Conservation (phyloP, 768 basidiomycete genomes). For the Lactarius vividus region DNA sequence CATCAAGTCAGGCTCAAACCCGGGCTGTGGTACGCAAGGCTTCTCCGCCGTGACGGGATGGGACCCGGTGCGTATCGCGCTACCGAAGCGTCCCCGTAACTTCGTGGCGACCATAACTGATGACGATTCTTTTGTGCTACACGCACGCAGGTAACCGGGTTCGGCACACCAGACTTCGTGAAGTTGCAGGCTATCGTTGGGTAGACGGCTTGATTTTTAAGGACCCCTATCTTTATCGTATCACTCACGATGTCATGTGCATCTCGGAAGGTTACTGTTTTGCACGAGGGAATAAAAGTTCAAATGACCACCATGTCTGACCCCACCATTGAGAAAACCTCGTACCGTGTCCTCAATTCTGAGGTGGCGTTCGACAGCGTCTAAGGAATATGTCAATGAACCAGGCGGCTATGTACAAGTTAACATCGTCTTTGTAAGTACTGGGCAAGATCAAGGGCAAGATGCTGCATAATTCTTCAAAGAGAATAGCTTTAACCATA, state of each 20-base stretch:
- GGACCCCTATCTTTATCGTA: background rate
- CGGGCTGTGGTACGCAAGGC: slow-evolving; percentile 59
- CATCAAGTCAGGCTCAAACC: slow-evolving; percentile 61
- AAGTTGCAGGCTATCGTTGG: slow-evolving; percentile 32
- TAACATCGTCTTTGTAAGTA: too few relatives aligned
- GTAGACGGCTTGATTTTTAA: background rate
- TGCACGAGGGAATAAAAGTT: background rate
- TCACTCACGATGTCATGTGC: background rate
- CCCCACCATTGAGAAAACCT: too few relatives aligned
- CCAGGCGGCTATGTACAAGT: too few relatives aligned
- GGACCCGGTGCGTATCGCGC: slow-evolving; percentile 23
- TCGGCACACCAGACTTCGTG: slow-evolving; percentile 35
- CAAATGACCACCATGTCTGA: background rate
- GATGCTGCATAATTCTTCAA: too few relatives aligned
- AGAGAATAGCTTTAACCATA: too few relatives aligned
- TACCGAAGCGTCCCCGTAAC: background rate
- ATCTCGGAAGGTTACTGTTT: background rate
- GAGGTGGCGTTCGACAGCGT: too few relatives aligned
- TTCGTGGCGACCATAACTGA: slow-evolving; percentile 6
- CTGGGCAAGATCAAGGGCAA: too few relatives aligned
- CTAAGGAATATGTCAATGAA: too few relatives aligned
- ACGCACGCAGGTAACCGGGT: slow-evolving; percentile 30
- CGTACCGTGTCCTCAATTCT: too few relatives aligned
- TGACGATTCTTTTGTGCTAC: background rate
- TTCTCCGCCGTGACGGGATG: slow-evolving; percentile 29